Conservation (phyloP, 2,329 filamentous ascomycete species). For the Paracamarosporium sp. region DNA sequence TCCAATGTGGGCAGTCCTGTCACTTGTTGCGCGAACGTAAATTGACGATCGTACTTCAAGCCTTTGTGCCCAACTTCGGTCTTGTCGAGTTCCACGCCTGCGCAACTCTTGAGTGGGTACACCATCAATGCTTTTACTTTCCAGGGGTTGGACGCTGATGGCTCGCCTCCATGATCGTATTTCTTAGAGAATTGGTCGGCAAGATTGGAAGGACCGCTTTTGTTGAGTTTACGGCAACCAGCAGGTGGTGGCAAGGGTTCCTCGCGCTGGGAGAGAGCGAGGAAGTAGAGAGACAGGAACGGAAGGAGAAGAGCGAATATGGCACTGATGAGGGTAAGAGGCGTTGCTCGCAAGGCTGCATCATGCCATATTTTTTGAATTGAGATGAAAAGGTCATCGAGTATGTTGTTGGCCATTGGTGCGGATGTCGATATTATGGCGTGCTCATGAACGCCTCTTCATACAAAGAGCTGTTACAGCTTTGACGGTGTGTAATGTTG, state of each 20-base stretch:
- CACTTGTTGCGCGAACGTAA: slow-evolving; percentile 75
- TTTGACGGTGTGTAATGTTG: not conserved
- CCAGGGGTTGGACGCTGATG: slow-evolving; percentile 36
- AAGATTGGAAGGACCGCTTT: slow-evolving; percentile 59
- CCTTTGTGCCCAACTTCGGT: slow-evolving; percentile 72
- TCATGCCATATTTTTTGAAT: slow-evolving; percentile 16
- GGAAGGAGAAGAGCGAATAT: slow-evolving; percentile 24
- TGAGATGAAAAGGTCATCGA: slow-evolving; percentile 22
- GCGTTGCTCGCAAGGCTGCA: slow-evolving; percentile 20
- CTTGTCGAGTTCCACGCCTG: slow-evolving; percentile 73
- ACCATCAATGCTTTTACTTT: slow-evolving; percentile 74
- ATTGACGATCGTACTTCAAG: slow-evolving; percentile 80
- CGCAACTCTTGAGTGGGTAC: slow-evolving; percentile 85
- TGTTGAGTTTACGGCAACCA: slow-evolving; percentile 62
- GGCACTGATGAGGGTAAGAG: slow-evolving; percentile 21
- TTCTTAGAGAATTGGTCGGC: slow-evolving; percentile 62
- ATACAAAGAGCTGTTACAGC: not conserved
- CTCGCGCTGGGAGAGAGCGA: slow-evolving; percentile 33
- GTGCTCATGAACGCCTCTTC: not conserved
- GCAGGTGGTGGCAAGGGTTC: slow-evolving; percentile 31
- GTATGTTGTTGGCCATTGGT: slow-evolving; percentile 22
- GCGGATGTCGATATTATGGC: not conserved
- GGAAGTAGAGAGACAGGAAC: slow-evolving; percentile 26
- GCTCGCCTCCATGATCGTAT: slow-evolving; percentile 47
- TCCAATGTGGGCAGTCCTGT: slow-evolving; percentile 52